Conservation (phyloP, 2,329 filamentous ascomycete species). For the Pyrenophora seminiperda region DNA sequence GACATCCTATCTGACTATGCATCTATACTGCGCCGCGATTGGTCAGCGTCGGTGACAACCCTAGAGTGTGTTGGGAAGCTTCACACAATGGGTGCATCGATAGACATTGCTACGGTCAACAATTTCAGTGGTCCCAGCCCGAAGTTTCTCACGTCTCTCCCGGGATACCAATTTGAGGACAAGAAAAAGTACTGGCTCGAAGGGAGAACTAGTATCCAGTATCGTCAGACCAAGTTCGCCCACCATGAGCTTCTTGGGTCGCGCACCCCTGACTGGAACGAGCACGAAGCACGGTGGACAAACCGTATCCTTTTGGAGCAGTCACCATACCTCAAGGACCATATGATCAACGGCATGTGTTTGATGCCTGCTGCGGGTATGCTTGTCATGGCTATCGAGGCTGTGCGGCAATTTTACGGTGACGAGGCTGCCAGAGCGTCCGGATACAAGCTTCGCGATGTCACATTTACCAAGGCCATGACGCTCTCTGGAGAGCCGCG, state of each 20-base stretch:
- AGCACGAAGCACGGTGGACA: constrained; percentile 16
- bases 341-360: constrained; percentile 36
- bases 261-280: constrained; percentile 20
- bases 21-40: constrained; percentile 16
- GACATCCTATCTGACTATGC: constrained; percentile 12
- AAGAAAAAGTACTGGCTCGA: constrained; percentile 21
- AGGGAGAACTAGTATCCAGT: constrained; percentile 14
- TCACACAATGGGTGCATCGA: background rate
- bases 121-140: background rate
- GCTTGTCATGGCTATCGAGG: constrained; percentile 14
- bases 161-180: constrained; percentile 17
- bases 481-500: constrained; percentile 4
- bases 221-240: constrained; percentile 12
- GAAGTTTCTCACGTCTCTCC: constrained; percentile 14
- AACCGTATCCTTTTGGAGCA: constrained; percentile 39
- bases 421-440: background rate
- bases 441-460: constrained; percentile 14
- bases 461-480: constrained; percentile 13
- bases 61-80: constrained; percentile 18
- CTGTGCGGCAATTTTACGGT: constrained; percentile 11
- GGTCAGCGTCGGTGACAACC: constrained; percentile 11
- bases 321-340: constrained; percentile 53
- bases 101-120: constrained; percentile 13
- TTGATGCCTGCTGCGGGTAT: constrained; percentile 30
- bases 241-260: constrained; percentile 31